Percentiles rank a stretch among this genome's conserved stretches.
Evolutionary conservation across 495 filamentous ascomycete species (phyloP).

Genomic region (Aspergillus incahuasiensis): DNA sequence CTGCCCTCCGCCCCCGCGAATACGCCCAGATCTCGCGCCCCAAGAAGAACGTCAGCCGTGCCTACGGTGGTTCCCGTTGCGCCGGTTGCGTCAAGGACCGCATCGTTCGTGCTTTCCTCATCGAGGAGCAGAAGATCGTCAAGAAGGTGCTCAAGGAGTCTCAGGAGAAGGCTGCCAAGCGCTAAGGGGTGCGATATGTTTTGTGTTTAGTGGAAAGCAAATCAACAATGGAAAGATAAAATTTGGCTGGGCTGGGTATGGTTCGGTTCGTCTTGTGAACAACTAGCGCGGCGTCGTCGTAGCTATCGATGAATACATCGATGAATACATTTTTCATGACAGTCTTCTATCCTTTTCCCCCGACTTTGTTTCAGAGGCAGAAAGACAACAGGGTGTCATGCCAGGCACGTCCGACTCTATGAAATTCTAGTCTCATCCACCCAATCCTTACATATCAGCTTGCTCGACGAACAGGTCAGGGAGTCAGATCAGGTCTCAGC

Average conservation of each 20-base stretch:
- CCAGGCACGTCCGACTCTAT: too few relatives aligned
- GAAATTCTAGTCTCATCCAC: too few relatives aligned
- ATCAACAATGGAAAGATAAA: slow-evolving; percentile 39
- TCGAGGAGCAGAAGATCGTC: slow-evolving; percentile 99
- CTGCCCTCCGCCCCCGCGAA: slow-evolving; percentile 94
- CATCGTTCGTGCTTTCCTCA: slow-evolving; percentile 94
- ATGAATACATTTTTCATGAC: slow-evolving; percentile 21
- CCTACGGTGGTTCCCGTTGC: slow-evolving; percentile 97
- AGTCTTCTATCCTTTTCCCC: slow-evolving; percentile 5
- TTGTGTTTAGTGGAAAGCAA: slow-evolving; percentile 33
- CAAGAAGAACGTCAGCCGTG: slow-evolving; percentile 97
- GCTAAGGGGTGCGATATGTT: slow-evolving; percentile 42
- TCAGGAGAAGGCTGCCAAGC: slow-evolving; percentile 66
- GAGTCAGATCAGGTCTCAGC: too few relatives aligned
- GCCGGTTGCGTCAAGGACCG: slow-evolving; percentile 98
- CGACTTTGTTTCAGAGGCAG: neutral
- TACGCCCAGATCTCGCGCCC: slow-evolving; percentile 93
- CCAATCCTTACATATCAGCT: too few relatives aligned
- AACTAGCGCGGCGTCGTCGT: slow-evolving; percentile 17
- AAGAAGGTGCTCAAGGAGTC: slow-evolving; percentile 99
- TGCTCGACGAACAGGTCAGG: too few relatives aligned
- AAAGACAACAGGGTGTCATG: neutral
- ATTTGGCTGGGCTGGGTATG: slow-evolving; percentile 19
- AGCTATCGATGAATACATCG: slow-evolving; percentile 18
- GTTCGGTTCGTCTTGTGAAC: slow-evolving; percentile 27